Percentiles rank a stretch among this genome's conserved stretches.
phyloP scores from a whole-genome alignment of 345 rosid genomes.

The Lepidium didymum region DNA sequence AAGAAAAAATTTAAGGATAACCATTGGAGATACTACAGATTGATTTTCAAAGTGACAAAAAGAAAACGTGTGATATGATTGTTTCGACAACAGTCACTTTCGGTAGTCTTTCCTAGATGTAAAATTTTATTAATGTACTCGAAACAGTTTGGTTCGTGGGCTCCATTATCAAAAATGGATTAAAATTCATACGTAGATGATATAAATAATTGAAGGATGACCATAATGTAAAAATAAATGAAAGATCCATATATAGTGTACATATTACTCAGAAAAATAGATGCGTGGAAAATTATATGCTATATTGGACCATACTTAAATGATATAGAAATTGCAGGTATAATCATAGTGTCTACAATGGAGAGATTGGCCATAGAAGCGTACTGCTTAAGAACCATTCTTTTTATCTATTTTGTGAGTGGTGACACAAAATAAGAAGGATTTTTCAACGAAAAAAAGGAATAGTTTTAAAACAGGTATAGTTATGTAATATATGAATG shows the following conservation, averaged over 20 bases:
- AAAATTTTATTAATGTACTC: slow-evolving; percentile 6
- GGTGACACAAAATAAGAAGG: too few relatives aligned
- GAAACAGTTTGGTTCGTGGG: slow-evolving; percentile 20
- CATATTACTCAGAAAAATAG: slow-evolving; percentile 7
- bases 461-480: too few relatives aligned
- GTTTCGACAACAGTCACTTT: slow-evolving; percentile 7
- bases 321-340: slow-evolving; percentile 15
- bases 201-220: not conserved
- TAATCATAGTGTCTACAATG: slow-evolving; percentile 29
- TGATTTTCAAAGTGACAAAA: too few relatives aligned
- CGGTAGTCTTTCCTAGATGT: slow-evolving; percentile 10
- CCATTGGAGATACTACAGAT: too few relatives aligned
- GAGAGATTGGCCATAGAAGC: slow-evolving; percentile 18
- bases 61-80: slow-evolving; percentile 18
- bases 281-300: not conserved
- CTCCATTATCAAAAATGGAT: not conserved
- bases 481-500: too few relatives aligned
- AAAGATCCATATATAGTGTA: not conserved
- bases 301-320: slow-evolving; percentile 4
- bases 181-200: not conserved
- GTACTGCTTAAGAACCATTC: slow-evolving; percentile 23
- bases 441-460: too few relatives aligned
- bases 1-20: too few relatives aligned
- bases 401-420: not conserved
- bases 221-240: not conserved